phyloP scores from a whole-genome alignment of 495 filamentous ascomycete genomes.

The Xylaria telfairii region DNA sequence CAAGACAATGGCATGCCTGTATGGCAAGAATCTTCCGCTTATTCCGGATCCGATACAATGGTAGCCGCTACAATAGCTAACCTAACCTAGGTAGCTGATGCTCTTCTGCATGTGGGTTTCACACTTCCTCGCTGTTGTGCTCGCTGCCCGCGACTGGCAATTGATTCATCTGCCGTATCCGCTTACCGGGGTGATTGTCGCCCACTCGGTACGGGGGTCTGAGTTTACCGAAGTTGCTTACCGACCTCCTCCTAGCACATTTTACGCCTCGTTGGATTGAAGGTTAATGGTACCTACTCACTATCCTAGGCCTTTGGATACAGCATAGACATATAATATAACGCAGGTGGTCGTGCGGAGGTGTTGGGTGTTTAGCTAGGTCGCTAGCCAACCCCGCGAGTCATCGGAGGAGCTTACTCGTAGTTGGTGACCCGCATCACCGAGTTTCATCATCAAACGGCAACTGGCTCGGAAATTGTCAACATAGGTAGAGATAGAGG shows the following conservation, averaged over 20 bases:
- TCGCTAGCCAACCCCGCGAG: conserved; percentile 12
- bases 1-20: no score
- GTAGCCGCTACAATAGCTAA: background rate
- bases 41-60: background rate
- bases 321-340: background rate
- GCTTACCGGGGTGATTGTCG: conserved; percentile 4
- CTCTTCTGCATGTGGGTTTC: background rate
- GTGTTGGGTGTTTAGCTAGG: background rate
- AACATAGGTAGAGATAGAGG: no score
- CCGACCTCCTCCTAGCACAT: background rate
- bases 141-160: background rate
- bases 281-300: background rate
- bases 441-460: conserved; percentile 9
- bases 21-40: no score
- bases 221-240: conserved; percentile 17
- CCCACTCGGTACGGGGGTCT: background rate
- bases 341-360: conserved; percentile 6
- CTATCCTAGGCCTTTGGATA: background rate
- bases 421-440: background rate
- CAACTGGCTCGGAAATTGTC: background rate
- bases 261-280: background rate
- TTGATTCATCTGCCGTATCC: conserved; percentile 17
- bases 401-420: background rate
- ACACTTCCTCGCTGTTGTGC: background rate
- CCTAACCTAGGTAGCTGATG: no score